These are phyloP conservation scores for Chaetomium sp. DNA, from an alignment of 2,329 filamentous ascomycete species.

Conservation along the genomic window DNA sequence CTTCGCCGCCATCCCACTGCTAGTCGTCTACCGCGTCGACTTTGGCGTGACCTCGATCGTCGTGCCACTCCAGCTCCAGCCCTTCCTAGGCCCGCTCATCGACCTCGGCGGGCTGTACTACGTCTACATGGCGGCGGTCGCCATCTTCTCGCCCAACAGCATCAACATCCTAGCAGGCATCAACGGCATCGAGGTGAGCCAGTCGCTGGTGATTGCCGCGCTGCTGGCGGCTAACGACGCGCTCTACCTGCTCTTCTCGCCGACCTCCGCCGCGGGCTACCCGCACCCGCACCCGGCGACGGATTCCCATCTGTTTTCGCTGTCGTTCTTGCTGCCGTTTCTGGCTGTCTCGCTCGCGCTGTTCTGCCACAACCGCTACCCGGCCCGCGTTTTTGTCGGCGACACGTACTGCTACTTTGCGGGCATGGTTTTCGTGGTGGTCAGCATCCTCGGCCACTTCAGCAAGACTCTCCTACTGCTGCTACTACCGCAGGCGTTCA, in stretches of 20 bases:
- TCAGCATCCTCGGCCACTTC: constrained; percentile 94
- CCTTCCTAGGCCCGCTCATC: constrained; percentile 77
- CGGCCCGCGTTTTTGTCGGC: constrained; percentile 89
- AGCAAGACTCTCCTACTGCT: constrained; percentile 91
- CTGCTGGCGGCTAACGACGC: constrained; percentile 81
- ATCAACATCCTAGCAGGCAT: constrained; percentile 99
- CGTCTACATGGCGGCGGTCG: constrained; percentile 89
- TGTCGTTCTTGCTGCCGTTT: constrained; percentile 92
- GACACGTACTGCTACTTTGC: constrained; percentile 99
- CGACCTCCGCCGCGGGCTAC: too few relatives aligned
- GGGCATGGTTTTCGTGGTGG: constrained; percentile 97
- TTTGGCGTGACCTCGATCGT: constrained; percentile 96
- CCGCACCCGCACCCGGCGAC: constrained; percentile 87
- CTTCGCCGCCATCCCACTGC: constrained; percentile 84
- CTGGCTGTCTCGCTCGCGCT: constrained; percentile 85
- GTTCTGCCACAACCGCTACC: constrained; percentile 90
- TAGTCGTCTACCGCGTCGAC: constrained; percentile 97
- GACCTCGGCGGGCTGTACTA: constrained; percentile 85
- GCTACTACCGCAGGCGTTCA: constrained; percentile 90
- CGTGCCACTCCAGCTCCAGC: constrained; percentile 76
- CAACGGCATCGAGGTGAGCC: constrained; percentile 93
- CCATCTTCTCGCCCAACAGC: constrained; percentile 96
- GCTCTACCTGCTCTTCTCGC: constrained; percentile 67
- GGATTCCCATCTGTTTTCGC: constrained; percentile 90
- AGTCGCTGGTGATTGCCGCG: constrained; percentile 83